Conservation (phyloP, 2,329 filamentous ascomycete species). For the Nothophaeocryptopus gaeumannii region DNA sequence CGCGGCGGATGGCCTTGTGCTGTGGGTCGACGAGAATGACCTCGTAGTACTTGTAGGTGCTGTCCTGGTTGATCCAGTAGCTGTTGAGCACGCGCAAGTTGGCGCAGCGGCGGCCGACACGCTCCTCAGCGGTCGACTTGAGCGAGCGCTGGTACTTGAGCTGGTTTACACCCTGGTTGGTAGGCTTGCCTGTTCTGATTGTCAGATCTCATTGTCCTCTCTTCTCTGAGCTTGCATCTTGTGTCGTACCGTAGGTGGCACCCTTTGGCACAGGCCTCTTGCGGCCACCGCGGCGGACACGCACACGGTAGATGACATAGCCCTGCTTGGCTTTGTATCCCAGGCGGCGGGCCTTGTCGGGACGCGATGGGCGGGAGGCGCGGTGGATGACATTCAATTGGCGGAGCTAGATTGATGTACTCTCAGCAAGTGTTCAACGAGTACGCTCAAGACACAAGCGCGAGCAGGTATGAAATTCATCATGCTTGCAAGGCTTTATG, state of each 20-base stretch:
- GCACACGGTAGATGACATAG: slow-evolving; percentile 99
- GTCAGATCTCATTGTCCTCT: slow-evolving; percentile 26
- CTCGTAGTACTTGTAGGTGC: slow-evolving; percentile 99
- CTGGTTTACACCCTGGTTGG: slow-evolving; percentile 99
- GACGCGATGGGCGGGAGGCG: slow-evolving; percentile 94
- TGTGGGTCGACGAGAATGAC: slow-evolving; percentile 99
- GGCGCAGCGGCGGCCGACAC: slow-evolving; percentile 97
- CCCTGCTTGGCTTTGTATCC: slow-evolving; percentile 99
- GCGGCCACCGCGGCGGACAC: slow-evolving; percentile 96
- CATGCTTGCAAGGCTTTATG: slow-evolving; percentile 25
- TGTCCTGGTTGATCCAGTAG: slow-evolving; percentile 99
- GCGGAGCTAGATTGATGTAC: slow-evolving; percentile 99
- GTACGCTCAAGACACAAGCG: slow-evolving; percentile 60
- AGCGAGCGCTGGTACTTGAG: slow-evolving; percentile 99
- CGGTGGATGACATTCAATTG: slow-evolving; percentile 99
- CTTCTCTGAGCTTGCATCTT: background rate
- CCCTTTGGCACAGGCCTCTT: slow-evolving; percentile 96
- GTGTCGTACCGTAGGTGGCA: slow-evolving; percentile 88
- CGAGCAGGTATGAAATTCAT: slow-evolving; percentile 8
- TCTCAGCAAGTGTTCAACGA: slow-evolving; percentile 99
- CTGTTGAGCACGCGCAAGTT: slow-evolving; percentile 99
- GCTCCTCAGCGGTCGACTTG: slow-evolving; percentile 96
- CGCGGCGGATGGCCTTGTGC: slow-evolving; percentile 99
- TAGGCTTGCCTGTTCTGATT: slow-evolving; percentile 80
- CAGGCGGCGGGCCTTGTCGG: slow-evolving; percentile 99